Base-by-base conservation (phyloP, 2,329 filamentous ascomycete species). In the Teratosphaeria zuluensis region DNA sequence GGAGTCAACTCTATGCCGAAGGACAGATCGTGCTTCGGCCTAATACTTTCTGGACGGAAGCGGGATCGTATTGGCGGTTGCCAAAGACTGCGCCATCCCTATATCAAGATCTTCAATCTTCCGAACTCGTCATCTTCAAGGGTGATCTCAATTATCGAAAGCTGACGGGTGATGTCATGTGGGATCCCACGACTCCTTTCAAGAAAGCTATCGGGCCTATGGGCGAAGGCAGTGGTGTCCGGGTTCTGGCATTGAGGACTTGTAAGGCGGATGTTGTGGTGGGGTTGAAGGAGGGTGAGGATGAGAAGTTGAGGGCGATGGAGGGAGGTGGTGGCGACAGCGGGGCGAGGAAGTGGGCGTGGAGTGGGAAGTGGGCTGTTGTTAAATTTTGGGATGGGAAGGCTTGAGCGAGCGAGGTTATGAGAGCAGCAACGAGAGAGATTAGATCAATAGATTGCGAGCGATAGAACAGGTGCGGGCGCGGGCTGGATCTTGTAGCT, bases 251-350 rank as follows among this genome's bases (percentile, higher is more conserved):
- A 0, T 80, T 99, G 62, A 84, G 94, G 59, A 99, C 94, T 0
- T 96, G 92, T 80, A 99, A 99, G 77, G 92, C 92, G 0, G 94
- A 99, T 70, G 90, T 95, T 7, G 90, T 97, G 0, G 94, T 96
- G 30, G 92, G 91, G 0, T 78, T 99, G n/a, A 81, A 85, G 14
- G 74, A 84, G 8, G 92, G 92, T 6, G 83, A 87, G 70, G 94
- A 99, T 69, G 66, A 67, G 61, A 62, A 63, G 60, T 56, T 68
- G 28, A 64, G 63, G 59, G 58, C 48, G 16, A 51, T 30, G 48
- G 63, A 63, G 56, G 63, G 64, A 35, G 56, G 60, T 19, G 62
- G 59, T 11, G 62, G 55, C 28, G 59, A 60, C 4, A 55, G 51
- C 28, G 62, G 61, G 42, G 81, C 84, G 28, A 81, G 94, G 58